Evolutionary conservation across 805 yeast species (phyloP), one percentile per base, ranked within the genome.

Genomic region (Nakazawaea wyomingensis): DNA sequence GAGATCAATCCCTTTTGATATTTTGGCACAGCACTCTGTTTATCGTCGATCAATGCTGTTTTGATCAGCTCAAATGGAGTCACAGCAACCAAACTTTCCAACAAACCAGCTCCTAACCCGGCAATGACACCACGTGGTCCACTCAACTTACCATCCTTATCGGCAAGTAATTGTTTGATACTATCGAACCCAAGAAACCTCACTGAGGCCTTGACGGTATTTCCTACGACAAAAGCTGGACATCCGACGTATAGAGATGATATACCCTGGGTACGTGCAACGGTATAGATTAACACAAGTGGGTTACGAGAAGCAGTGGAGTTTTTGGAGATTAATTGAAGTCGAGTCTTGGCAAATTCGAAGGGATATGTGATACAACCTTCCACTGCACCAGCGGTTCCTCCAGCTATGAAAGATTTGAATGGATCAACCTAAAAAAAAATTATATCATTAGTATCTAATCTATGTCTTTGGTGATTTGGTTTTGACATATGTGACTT

Each of bases 61-160:
- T 91, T 91, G 64, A 91, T 87, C 28, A 96, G 95, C 63, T 91
- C 99, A 44, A 90, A 89, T 2, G 99, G 99, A 0, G 99, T 91
- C 37, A 93, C 96, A 0, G 98, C 98, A 35, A 90, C 71, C 21
- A 89, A 83, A 45, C 95, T 83, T 60, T 91, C 99, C 48, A 91
- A 64, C 35, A 90, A 74, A 29, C 99, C 99, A 2, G 99, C 99
- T 37, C 98, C 97, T 34, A 93, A 69, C n/a, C 99, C 99, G 1
- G 99, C 99, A 26, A 91, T 47, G 5, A 90, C 95, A 51, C 98
- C 98, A 55, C 96, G 65, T 6, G 93, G 82, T 3, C 96, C 96
- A 28, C 93, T 80, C 38, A 93, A 66, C 61, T 87, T 85, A 5
- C 98, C 98, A 49, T 85, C 76, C 52, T 80, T 79, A 61, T 93